Percentiles rank a stretch among this genome's conserved stretches.
These are phyloP conservation scores for Colletotrichum truncatum DNA, from an alignment of 2,329 filamentous ascomycete genomes.

Conservation along the genomic window DNA sequence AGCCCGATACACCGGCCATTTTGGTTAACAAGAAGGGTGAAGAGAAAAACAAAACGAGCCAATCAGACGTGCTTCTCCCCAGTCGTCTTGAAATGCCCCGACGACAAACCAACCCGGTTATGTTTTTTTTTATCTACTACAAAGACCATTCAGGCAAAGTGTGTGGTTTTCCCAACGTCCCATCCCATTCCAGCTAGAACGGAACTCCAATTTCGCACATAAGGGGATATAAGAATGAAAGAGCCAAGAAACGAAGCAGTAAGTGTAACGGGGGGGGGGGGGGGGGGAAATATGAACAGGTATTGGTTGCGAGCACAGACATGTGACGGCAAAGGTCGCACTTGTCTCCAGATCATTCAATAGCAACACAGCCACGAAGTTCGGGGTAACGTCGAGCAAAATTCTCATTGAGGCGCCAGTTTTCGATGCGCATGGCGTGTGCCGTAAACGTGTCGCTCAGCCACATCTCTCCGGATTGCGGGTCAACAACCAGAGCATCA, in stretches of 20 bases:
- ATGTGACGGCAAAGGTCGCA: background rate
- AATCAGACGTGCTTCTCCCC: conserved; percentile 5
- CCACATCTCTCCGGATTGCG: conserved; percentile 38
- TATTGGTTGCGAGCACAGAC: background rate
- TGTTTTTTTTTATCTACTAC: conserved; percentile 24
- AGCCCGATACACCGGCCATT: conserved; percentile 10
- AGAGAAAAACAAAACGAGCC: background rate
- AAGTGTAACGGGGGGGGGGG: background rate
- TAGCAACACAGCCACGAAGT: conserved; percentile 32
- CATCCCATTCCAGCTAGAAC: conserved; percentile 27
- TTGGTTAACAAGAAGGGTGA: background rate
- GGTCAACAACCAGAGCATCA: conserved; percentile 36
- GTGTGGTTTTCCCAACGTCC: conserved; percentile 8
- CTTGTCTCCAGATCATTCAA: conserved; percentile 13
- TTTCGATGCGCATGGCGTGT: conserved; percentile 36
- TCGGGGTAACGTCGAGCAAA: conserved; percentile 39
- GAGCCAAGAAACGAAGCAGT: conserved; percentile 13
- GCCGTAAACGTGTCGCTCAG: conserved; percentile 35
- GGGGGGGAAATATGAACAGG: background rate
- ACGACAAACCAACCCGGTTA: conserved; percentile 14
- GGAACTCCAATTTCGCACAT: conserved; percentile 15
- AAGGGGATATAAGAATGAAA: conserved; percentile 1
- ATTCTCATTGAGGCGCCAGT: conserved; percentile 37
- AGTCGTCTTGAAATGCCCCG: conserved; percentile 16
- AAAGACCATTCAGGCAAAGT: conserved; percentile 13